Evolutionary conservation across 192 early-diverging fungal species (phyloP).

Genomic region (Rhizophagus sp.): DNA sequence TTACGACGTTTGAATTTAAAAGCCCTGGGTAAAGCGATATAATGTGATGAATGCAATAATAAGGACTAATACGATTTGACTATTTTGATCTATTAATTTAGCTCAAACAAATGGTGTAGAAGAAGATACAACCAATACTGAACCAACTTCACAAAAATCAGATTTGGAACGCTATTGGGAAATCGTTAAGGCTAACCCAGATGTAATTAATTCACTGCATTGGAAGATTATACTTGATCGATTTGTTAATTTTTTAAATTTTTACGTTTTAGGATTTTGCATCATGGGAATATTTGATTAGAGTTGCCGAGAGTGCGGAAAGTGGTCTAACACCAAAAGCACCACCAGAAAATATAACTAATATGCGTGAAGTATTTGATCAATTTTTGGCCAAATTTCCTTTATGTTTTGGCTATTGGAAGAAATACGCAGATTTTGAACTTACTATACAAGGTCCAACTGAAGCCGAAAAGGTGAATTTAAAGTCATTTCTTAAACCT

Average conservation of each 20-base stretch:
- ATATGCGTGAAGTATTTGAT: constrained; percentile 61
- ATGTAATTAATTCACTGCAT: constrained; percentile 29
- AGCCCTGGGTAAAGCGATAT: not conserved
- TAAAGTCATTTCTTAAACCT: not conserved
- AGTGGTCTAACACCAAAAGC: constrained; percentile 54
- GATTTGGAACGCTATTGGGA: constrained; percentile 63
- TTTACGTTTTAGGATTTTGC: constrained; percentile 50
- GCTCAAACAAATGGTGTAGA: constrained; percentile 26
- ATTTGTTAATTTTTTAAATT: not conserved
- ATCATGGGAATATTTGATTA: constrained; percentile 70
- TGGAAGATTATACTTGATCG: not conserved
- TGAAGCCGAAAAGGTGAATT: constrained; percentile 59
- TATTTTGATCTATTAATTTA: not conserved
- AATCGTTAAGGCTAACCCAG: constrained; percentile 54
- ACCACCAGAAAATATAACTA: constrained; percentile 45
- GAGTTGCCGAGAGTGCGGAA: constrained; percentile 56
- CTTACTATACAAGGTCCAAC: constrained; percentile 51
- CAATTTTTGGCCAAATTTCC: constrained; percentile 70
- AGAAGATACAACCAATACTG: not conserved
- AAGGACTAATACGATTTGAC: not conserved
- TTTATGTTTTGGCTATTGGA: constrained; percentile 80
- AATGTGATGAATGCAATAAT: not conserved
- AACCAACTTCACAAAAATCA: constrained; percentile 25
- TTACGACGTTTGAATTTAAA: not conserved
- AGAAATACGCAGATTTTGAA: constrained; percentile 73